Base-by-base conservation (phyloP, 164 flowering plant species). In the Echeveria elegans region DNA sequence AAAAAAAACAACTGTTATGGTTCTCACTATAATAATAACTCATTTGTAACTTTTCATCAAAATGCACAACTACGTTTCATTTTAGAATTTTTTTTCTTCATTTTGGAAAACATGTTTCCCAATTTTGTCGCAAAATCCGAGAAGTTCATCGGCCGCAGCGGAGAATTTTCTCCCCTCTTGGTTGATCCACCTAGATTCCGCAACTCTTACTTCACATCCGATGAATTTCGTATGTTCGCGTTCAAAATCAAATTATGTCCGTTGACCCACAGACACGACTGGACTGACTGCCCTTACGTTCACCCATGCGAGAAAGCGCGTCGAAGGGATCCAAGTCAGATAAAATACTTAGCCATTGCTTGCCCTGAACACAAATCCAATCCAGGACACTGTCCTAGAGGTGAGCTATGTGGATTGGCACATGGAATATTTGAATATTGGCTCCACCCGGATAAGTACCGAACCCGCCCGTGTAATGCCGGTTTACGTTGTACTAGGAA, bases 221-320 rank as follows among this genome's bases (percentile, higher is more conserved):
- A 82, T 28, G 76, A 76, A 11, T 82, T 82, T 69, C 78, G 82
- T 4, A 85, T 85, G 88, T 81, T 70, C 65, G 72, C 56, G 0
- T 85, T 76, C 77, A 85, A 85, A 78, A 76, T 85, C 72, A 73
- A 65, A 58, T 68, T 43, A 52, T 85, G 86, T 65, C 26, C 76
- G 0, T 63, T 72, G 15, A 74, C 31, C 4, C 67, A 75, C 15
- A 71, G 75, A 65, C 88, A 82, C 30, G 88, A 85, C 68, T 82
- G 88, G 88, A 85, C 85, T 0, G 81, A 78, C 23, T 82, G 88
- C 64, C 88, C 88, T 0, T 82, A 64, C 68, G 80, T 80, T 0
- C 88, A 85, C 74, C 78, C 67, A 0, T 83, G 86, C 53, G 86
- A 85, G 71, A 85, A 74, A 68, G 88, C 88, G 0, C 66, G 69